phyloP scores from a whole-genome alignment of 441 rosid genomes.

The Adansonia grandidieri region DNA sequence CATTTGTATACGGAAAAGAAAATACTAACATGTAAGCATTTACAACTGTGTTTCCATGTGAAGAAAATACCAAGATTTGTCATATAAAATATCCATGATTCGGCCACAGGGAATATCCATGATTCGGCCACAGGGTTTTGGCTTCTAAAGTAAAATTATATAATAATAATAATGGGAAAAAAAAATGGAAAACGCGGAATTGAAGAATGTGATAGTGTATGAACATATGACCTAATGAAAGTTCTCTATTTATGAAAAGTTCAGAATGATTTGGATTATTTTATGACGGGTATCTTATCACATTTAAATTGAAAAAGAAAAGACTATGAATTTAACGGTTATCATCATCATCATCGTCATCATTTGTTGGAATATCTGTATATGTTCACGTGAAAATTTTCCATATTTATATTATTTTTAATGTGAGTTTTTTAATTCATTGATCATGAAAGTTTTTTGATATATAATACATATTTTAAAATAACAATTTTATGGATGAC shows the following conservation, averaged over 20 bases:
- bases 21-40: background rate
- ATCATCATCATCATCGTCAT: too few relatives aligned
- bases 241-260: background rate
- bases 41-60: constrained; percentile 7
- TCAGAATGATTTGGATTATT: background rate
- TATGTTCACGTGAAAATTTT: background rate
- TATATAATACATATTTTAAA: background rate
- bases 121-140: background rate
- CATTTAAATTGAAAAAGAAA: background rate
- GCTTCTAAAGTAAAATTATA: background rate
- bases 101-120: too few relatives aligned
- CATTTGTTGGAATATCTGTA: too few relatives aligned
- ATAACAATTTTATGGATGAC: background rate
- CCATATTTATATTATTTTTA: background rate
- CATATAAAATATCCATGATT: too few relatives aligned
- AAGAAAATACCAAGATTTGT: background rate
- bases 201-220: background rate
- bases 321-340: too few relatives aligned
- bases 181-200: background rate
- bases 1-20: background rate
- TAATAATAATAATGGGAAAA: too few relatives aligned
- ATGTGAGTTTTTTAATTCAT: background rate
- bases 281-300: background rate
- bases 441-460: background rate
- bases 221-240: background rate